Base-by-base conservation (phyloP, 2,329 filamentous ascomycete genomes). In the Penicillium sp. region DNA sequence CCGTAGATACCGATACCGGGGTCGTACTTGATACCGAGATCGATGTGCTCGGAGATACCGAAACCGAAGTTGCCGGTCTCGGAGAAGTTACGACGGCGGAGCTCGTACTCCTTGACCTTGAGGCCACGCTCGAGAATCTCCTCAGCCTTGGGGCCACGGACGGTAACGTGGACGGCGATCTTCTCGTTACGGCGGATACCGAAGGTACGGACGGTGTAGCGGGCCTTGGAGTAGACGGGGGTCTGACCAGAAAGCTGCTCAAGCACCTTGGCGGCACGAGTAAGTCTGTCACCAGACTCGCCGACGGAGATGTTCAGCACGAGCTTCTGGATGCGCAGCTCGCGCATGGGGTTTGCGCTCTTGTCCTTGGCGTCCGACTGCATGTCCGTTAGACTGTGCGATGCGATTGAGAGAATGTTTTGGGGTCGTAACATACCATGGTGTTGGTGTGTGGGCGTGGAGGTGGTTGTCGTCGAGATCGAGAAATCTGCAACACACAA, bases 111-210 rank as follows among this genome's bases (percentile, higher is more conserved):
- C 91, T 99, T 99, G 87, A 99, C 94, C 88, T 99, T 99, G 78
- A 99, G 89, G 78, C 94, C 94, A 86, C 94, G 93, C 90, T 99
- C 94, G 76, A 99, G 88, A 74, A 99, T 99, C 83, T 99, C 94
- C 86, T 99, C 94, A 62, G 94, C 94, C 88, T 90, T 96, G 81
- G 94, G 92, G 76, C 94, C 94, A 78, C 94, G 94, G 82, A 99
- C 92, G 76, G 94, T 99, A 76, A 99, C 94, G 85, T 99, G 94
- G 69, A 99, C 94, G 67, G 94, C 83, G 75, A 99, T 99, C 89
- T 96, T 97, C 81, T 99, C 94, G 89, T 99, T 99, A 91, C 94
- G 93, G 79, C 94, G 93, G 86, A 99, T 99, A 88, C 94, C 94
- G 81, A 99, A 99, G 76, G 93, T 97, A 84, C 94, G 93, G 86